Evolutionary conservation across 2,329 filamentous ascomycete species (phyloP), one percentile per base, ranked within the genome.

Genomic region (Botrytis fragariae): DNA sequence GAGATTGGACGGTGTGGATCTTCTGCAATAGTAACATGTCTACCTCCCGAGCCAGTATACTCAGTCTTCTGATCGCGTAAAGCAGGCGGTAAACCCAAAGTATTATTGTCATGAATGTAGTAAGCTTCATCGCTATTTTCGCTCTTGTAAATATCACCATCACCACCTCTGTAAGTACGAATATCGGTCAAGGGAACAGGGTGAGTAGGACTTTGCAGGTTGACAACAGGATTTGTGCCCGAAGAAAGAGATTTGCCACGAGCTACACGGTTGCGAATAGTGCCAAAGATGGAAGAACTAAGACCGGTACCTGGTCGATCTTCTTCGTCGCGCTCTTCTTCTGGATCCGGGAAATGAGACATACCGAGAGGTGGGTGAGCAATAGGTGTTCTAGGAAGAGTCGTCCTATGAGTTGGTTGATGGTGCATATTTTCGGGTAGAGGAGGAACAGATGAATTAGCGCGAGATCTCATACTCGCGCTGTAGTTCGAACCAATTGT

Each of bases 281-380:
- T 89, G 64, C 88, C 88, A 25, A 87, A 85, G 72, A 90, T 85
- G 77, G 86, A 88, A 20, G 87, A 87, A 44, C 89, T 83, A 69
- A 88, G 81, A 63, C 83, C 84, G 1, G 84, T 84, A 51, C 82
- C 83, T 51, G 85, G 85, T 64, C 84, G 83, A 29, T 54, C 44
- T 45, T 88, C 83, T 74, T 86, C 83, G 59, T 88, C 87, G 59
- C 87, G 87, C 48, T 86, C 85, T 18, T 89, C 84, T 71, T 91
- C 89, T 32, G 91, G 87, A 29, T 87, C 87, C 0, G 94, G 94
- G 80, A 97, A 93, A 51, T 89, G 90, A 0, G 94, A 93, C 93
- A 97, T 97, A 65, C 95, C 95, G 14, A 97, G 84, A 0, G 94
- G 94, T 2, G 92, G 93, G 79, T 96, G 93, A 0, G 32, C 83